Evolutionary conservation across 768 basidiomycete genomes (phyloP).

Genomic region (Lactarius hatsudake): DNA sequence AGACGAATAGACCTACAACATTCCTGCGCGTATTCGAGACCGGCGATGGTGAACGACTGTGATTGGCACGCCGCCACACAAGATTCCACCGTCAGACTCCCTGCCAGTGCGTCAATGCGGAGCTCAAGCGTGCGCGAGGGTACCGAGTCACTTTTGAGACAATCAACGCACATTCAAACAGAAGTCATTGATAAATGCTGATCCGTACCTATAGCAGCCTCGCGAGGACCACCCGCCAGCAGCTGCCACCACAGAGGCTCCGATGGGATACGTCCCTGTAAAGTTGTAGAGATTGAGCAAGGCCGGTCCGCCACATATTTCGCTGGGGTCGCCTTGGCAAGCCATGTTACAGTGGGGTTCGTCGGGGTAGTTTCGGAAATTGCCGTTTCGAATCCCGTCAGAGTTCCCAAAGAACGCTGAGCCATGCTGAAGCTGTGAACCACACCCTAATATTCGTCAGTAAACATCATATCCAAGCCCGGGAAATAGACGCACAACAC

Average conservation of each 20-base stretch:
- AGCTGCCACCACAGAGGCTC: background rate
- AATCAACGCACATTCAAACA: background rate
- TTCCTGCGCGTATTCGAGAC: constrained; percentile 6
- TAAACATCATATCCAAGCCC: too few relatives aligned
- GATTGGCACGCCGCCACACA: background rate
- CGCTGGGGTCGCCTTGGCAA: constrained; percentile 14
- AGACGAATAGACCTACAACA: constrained; percentile 1
- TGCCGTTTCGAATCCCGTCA: background rate
- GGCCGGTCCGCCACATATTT: constrained; percentile 8
- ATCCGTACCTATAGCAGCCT: constrained; percentile 1
- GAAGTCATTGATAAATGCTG: background rate
- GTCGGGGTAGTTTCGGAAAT: background rate
- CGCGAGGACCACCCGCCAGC: background rate
- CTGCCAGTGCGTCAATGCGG: background rate
- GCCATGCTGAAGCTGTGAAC: background rate
- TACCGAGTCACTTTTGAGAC: background rate
- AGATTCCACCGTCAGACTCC: constrained; percentile 11
- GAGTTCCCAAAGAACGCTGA: background rate
- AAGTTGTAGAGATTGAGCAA: constrained; percentile 11
- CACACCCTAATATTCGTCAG: background rate
- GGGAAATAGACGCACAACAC: background rate
- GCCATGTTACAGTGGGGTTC: background rate
- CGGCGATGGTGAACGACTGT: constrained; percentile 3
- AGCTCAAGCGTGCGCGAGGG: background rate
- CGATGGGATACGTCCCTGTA: constrained; percentile 2